A percentile compares a stretch with the other conserved stretches of the same genome.
phyloP scores from a whole-genome alignment of 768 basidiomycete genomes.

The Favolaschia claudopus region DNA sequence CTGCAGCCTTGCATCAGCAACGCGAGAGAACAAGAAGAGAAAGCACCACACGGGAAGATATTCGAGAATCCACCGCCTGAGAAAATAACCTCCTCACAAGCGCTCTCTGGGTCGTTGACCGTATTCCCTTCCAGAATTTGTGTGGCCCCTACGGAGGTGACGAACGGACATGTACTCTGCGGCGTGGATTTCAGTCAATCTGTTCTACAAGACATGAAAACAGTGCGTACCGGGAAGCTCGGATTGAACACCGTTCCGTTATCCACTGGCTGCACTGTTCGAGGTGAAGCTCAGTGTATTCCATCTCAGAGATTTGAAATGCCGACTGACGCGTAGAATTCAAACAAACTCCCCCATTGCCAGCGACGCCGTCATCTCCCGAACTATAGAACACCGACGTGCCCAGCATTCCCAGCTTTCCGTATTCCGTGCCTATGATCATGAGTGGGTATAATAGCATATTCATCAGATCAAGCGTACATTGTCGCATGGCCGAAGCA shows the following conservation, averaged over 20 bases:
- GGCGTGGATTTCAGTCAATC: background rate
- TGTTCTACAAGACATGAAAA: background rate
- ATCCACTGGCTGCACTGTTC: conserved; percentile 16
- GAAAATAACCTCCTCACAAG: conserved; percentile 54
- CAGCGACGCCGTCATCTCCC: conserved; percentile 49
- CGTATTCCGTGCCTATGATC: conserved; percentile 26
- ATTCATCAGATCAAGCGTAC: conserved; percentile 37
- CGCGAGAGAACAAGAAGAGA: background rate
- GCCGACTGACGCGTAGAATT: conserved; percentile 24
- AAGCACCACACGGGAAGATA: conserved; percentile 41
- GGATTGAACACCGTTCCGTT: conserved; percentile 36
- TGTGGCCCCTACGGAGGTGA: conserved; percentile 61
- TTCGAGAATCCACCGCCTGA: conserved; percentile 63
- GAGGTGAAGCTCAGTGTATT: no score
- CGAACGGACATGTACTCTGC: conserved; percentile 54
- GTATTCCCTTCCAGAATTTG: conserved; percentile 54
- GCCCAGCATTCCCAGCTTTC: conserved; percentile 45
- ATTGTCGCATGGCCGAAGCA: conserved; percentile 44
- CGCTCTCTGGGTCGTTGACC: conserved; percentile 52
- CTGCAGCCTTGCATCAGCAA: conserved; percentile 27
- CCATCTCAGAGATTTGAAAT: background rate
- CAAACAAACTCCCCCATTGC: conserved; percentile 35
- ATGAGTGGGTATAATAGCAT: background rate
- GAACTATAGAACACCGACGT: conserved; percentile 44
- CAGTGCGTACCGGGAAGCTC: conserved; percentile 21